Percentiles rank a stretch among this genome's conserved stretches.
Conservation (phyloP, 805 yeast species). For the Cyberlindnera maclurae region DNA sequence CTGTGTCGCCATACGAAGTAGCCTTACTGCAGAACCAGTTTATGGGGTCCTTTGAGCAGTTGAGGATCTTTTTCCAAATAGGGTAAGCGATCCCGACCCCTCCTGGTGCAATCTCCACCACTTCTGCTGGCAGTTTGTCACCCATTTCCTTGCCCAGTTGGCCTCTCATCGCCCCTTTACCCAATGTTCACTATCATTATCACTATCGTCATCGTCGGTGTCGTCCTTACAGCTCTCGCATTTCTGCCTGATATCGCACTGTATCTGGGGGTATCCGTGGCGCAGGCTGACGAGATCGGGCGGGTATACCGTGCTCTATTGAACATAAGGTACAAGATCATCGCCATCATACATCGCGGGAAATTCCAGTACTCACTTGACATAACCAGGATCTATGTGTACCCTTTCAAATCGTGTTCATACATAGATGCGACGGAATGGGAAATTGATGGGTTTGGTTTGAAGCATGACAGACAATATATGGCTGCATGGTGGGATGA, state of each 20-base stretch:
- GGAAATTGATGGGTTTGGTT: conserved; percentile 18
- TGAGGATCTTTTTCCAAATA: no score
- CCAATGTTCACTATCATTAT: no score
- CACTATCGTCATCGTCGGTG: neutral
- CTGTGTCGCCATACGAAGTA: no score
- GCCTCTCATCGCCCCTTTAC: neutral
- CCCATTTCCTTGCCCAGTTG: no score
- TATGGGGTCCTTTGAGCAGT: no score
- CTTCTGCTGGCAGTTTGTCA: no score
- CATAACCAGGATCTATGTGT: conserved; percentile 9
- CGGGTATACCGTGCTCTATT: conserved; percentile 1
- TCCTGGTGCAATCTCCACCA: no score
- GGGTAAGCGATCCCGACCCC: no score
- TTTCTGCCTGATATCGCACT: conserved; percentile 1
- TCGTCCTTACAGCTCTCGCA: conserved; percentile 3
- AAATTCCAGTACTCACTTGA: conserved; percentile 6
- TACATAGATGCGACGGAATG: conserved; percentile 9
- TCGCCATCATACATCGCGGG: conserved; percentile 5
- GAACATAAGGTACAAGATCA: conserved; percentile 12
- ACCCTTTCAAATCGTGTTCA: conserved; percentile 17
- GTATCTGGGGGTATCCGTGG: conserved; percentile 2
- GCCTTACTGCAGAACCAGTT: no score
- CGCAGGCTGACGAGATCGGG: conserved; percentile 3
- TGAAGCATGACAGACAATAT: conserved; percentile 19
- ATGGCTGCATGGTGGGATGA: conserved; percentile 18